Evolutionary conservation across 1,284 basidiomycete genomes (phyloP).

Genomic region (Inonotus obliquus): DNA sequence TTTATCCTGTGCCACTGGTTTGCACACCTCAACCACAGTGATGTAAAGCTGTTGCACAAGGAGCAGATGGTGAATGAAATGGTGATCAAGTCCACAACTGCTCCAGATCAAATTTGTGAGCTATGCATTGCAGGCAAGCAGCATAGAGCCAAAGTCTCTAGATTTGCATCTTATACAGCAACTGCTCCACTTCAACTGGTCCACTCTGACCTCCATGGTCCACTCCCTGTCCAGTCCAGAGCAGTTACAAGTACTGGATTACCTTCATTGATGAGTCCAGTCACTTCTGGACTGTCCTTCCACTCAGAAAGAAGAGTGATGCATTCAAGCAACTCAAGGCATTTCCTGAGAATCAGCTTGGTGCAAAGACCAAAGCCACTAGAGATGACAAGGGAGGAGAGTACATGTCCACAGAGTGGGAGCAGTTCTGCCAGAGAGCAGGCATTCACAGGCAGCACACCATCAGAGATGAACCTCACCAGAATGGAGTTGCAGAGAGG

Average conservation of each 20-base stretch:
- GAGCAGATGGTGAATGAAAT: constrained; percentile 18
- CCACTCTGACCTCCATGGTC: constrained; percentile 25
- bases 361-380: constrained; percentile 21
- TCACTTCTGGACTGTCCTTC: constrained; percentile 17
- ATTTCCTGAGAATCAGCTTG: constrained; percentile 22
- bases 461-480: constrained; percentile 4
- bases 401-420: constrained; percentile 24
- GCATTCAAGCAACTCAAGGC: constrained; percentile 24
- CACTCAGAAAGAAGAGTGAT: constrained; percentile 22
- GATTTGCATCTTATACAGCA: not conserved
- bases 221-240: constrained; percentile 14
- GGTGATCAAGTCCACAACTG: constrained; percentile 10
- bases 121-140: constrained; percentile 22
- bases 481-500: not conserved
- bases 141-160: constrained; percentile 14
- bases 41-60: not conserved
- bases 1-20: not conserved
- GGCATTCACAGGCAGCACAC: constrained; percentile 8
- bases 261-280: constrained; percentile 26
- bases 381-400: constrained; percentile 27
- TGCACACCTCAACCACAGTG: not conserved
- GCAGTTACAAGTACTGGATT: constrained; percentile 25
- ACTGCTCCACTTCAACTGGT: constrained; percentile 20
- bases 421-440: not conserved
- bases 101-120: constrained; percentile 20